phyloP scores from a whole-genome alignment of 371 early-diverging fungal genomes.

The Mucor circinelloides region DNA sequence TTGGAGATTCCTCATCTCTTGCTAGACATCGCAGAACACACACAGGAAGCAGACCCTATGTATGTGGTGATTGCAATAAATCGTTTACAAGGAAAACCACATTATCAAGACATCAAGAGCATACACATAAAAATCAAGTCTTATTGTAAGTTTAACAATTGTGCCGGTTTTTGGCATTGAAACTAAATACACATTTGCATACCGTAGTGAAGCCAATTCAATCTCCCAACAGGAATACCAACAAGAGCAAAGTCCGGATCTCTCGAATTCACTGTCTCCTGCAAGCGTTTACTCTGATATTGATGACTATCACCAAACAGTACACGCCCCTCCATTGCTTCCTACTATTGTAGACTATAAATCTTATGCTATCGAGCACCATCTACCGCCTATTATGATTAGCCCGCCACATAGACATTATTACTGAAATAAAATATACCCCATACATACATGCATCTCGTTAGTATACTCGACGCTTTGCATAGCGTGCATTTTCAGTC shows the following conservation, averaged over 20 bases:
- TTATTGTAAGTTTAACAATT: not conserved
- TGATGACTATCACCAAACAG: not conserved
- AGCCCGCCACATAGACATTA: not conserved
- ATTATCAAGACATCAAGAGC: constrained; percentile 59
- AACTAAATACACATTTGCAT: not conserved
- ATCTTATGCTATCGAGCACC: not conserved
- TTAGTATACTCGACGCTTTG: not conserved
- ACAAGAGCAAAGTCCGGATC: not conserved
- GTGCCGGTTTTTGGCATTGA: not conserved
- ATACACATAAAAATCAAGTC: not conserved
- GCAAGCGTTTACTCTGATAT: not conserved
- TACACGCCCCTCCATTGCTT: not conserved
- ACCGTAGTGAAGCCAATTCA: not conserved
- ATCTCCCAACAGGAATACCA: not conserved
- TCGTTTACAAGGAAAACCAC: constrained; percentile 67
- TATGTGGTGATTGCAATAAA: constrained; percentile 45
- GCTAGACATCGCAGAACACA: constrained; percentile 47
- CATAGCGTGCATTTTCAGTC: not conserved
- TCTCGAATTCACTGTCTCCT: not conserved
- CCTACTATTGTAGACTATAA: not conserved
- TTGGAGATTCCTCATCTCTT: constrained; percentile 56
- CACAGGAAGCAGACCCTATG: constrained; percentile 39
- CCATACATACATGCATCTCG: not conserved
- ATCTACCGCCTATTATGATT: not conserved
- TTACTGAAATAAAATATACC: not conserved